Evolutionary conservation across 2,329 filamentous ascomycete species (phyloP).

Genomic region (Colletotrichum limetticola): DNA sequence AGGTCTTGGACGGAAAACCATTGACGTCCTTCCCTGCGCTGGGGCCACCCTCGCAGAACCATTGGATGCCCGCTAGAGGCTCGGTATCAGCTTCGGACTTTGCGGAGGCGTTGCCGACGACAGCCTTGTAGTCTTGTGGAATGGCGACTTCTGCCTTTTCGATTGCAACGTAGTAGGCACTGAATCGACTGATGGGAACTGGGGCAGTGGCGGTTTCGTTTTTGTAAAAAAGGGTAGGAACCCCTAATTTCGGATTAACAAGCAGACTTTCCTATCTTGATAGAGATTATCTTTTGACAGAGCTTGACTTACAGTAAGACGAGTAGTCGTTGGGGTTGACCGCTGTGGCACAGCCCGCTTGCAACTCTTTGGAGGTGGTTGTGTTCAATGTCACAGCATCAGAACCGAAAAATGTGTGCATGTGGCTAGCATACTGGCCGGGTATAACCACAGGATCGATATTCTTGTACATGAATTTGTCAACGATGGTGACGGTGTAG

Average conservation of each 20-base stretch:
- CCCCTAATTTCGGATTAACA: conserved; percentile 38
- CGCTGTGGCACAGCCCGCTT: conserved; percentile 54
- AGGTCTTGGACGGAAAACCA: conserved; percentile 43
- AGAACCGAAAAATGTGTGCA: conserved; percentile 50
- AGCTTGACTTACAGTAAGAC: conserved; percentile 49
- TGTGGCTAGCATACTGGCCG: conserved; percentile 44
- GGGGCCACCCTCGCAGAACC: conserved; percentile 46
- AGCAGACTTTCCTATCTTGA: too few relatives aligned
- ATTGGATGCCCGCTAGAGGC: conserved; percentile 37
- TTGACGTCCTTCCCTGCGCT: conserved; percentile 36
- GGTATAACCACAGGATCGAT: conserved; percentile 46
- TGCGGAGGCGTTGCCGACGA: conserved; percentile 52
- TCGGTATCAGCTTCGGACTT: conserved; percentile 38
- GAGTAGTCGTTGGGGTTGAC: conserved; percentile 59
- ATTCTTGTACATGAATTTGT: conserved; percentile 46
- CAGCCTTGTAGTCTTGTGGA: conserved; percentile 53
- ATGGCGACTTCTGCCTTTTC: conserved; percentile 56
- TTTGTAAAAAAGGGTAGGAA: conserved; percentile 52
- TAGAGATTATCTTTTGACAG: not conserved
- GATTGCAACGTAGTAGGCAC: conserved; percentile 56
- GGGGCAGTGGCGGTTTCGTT: conserved; percentile 43
- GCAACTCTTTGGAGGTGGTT: conserved; percentile 44
- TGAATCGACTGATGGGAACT: conserved; percentile 51
- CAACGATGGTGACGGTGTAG: conserved; percentile 38
- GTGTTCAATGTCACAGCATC: conserved; percentile 45